Evolutionary conservation across 2,329 filamentous ascomycete species (phyloP).

Genomic region (Neonectria magnoliae): DNA sequence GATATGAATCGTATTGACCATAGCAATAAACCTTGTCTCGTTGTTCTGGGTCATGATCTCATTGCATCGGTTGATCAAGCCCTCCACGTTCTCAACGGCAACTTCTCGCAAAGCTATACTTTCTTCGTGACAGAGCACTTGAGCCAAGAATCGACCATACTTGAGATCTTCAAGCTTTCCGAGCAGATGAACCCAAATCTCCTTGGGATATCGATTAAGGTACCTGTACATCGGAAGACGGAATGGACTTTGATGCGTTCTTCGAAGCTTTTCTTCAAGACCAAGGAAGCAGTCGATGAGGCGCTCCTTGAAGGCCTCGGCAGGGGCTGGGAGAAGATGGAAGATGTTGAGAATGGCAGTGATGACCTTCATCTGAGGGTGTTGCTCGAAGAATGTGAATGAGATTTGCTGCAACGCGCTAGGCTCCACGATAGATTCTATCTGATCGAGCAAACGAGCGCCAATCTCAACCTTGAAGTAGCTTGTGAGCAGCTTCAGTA

Average conservation of each 20-base stretch:
- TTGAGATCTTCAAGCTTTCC: constrained; percentile 82
- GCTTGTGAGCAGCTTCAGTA: constrained; percentile 91
- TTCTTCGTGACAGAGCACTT: constrained; percentile 80
- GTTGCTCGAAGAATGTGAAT: constrained; percentile 94
- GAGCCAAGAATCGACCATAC: constrained; percentile 90
- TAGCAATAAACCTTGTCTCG: constrained; percentile 73
- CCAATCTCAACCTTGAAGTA: constrained; percentile 99
- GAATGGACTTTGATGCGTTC: constrained; percentile 93
- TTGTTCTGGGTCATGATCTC: constrained; percentile 72
- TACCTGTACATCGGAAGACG: constrained; percentile 90
- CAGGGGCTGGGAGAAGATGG: constrained; percentile 90
- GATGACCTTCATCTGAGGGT: constrained; percentile 91
- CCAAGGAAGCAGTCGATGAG: constrained; percentile 91
- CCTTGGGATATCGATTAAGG: constrained; percentile 89
- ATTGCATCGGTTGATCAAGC: constrained; percentile 73
- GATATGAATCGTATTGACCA: constrained; percentile 89
- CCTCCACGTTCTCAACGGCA: constrained; percentile 77
- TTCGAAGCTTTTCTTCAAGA: constrained; percentile 83
- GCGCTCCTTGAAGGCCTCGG: constrained; percentile 89
- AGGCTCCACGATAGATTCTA: constrained; percentile 88
- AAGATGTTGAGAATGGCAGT: constrained; percentile 97
- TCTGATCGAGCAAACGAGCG: constrained; percentile 89
- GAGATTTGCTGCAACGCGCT: constrained; percentile 86
- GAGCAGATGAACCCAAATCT: constrained; percentile 85
- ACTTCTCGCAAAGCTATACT: constrained; percentile 80